Conservation (phyloP, 169 alveolate species). For the Theileria orientalis region DNA sequence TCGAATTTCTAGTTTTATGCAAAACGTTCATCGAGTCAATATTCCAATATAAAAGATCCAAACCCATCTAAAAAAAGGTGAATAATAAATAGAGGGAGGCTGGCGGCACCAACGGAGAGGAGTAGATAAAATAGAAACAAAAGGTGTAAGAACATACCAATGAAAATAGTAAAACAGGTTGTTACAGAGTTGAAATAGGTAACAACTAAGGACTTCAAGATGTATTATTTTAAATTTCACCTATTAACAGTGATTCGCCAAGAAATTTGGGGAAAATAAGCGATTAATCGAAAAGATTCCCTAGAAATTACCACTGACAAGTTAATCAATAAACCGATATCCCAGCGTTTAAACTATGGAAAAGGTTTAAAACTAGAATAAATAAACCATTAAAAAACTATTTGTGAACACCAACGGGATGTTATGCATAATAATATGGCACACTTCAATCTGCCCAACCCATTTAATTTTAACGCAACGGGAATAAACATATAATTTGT, state of each 20-base stretch:
- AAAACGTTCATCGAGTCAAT: background rate
- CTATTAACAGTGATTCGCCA: background rate
- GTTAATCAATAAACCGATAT: background rate
- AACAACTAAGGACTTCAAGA: no score
- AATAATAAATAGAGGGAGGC: background rate
- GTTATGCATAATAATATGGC: constrained; percentile 16
- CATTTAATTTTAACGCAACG: background rate
- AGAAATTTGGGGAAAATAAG: background rate
- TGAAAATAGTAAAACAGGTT: background rate
- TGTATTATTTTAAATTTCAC: no score
- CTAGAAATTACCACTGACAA: constrained; percentile 14
- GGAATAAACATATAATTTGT: background rate
- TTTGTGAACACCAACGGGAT: background rate
- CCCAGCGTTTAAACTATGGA: background rate
- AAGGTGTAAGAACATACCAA: no score
- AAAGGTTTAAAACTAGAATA: background rate
- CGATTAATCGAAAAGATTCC: constrained; percentile 6
- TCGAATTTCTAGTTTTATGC: background rate
- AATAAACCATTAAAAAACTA: background rate
- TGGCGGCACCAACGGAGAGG: no score
- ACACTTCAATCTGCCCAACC: constrained; percentile 12
- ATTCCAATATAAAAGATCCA: background rate
- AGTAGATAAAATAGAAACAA: no score
- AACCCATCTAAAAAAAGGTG: background rate
- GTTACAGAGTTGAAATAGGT: background rate